These are phyloP conservation scores for Tetratostichococcus sp. DNA, from an alignment of 139 green algal genomes.

Conservation along the genomic window DNA sequence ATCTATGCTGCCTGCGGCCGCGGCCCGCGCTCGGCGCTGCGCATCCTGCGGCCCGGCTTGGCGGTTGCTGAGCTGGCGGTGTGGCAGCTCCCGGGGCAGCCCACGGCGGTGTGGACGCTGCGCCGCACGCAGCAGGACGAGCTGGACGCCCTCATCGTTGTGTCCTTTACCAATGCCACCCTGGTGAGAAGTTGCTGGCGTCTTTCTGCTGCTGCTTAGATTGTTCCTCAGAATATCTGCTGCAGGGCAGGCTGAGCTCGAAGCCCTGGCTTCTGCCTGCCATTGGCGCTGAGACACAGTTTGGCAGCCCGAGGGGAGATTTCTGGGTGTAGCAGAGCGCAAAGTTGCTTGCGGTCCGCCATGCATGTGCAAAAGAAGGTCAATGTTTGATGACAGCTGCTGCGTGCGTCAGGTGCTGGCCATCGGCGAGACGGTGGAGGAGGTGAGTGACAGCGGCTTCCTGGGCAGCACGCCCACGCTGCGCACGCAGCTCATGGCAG, in stretches of 20 bases:
- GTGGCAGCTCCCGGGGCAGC: conserved; percentile 79
- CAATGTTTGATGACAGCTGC: no score
- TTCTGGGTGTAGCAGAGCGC: no score
- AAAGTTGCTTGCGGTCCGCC: no score
- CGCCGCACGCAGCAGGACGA: conserved; percentile 60
- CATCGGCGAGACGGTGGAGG: conserved; percentile 96
- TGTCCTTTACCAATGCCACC: conserved; percentile 95
- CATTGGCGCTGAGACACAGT: no score
- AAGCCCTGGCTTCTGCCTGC: no score
- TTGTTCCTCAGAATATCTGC: no score
- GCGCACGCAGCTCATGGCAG: conserved; percentile 76
- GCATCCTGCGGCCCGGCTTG: conserved; percentile 87
- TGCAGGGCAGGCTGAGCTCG: no score
- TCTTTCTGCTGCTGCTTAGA: no score
- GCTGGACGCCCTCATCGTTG: conserved; percentile 94
- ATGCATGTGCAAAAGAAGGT: no score
- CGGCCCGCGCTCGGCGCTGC: conserved; percentile 75
- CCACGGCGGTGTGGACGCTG: conserved; percentile 89
- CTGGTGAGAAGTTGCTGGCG: conserved; percentile 69
- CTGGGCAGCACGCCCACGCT: conserved; percentile 76
- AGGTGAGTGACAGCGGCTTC: conserved; percentile 94
- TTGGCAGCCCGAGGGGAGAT: no score
- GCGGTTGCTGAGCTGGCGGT: conserved; percentile 90
- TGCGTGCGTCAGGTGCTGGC: conserved; percentile 65
- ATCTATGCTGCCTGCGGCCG: conserved; percentile 85